Evolutionary conservation across 495 filamentous ascomycete species (phyloP), one percentile per base, ranked within the genome.

Genomic region (Tricharina praecox): DNA sequence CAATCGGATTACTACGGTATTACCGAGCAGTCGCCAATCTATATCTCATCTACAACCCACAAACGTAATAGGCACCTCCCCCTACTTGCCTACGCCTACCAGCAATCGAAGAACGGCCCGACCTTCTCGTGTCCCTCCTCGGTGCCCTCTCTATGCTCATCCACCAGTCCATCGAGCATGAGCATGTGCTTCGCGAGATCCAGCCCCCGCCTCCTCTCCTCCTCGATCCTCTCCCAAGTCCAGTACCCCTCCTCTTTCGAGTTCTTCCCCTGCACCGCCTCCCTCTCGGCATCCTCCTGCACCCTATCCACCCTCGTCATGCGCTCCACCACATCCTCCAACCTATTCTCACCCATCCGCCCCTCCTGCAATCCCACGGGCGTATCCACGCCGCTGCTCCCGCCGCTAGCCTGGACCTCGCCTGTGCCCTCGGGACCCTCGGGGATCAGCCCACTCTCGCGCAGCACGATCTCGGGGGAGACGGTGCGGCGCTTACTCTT

Each of bases 401-500:
- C 16, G 51, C 58, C 23, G 5, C 61, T 61, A n/a, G 54, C 52
- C 8, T 55, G 45, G 13, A 68, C 65, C n/a, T 44, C 19, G n/a
- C 39, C 38, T 2, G 8, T 37, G 10, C 54, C 50, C 21, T 39
- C 52, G 0, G 73, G 71, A 33, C 64, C 66, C 18, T 49, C 59
- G 1, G 81, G 81, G 16, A 96, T 65, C 58, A 93, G 64, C 8
- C 75, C 74, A 30, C 74, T 75, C 32, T 77, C 71, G 37, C 71
- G 65, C 11, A 95, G 66, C 10, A 90, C 69, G 24, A 81, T 66
- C 61, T 88, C 85, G 4, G 88, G 85, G 30, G 83, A 72, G 4
- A 95, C 73, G 4, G 88, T 97, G 52, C 87, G 65, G 15, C 90
- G 68, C 0, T 86, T 87, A 56, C 82, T 74, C 67, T 95, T 95